Evolutionary conservation across 257 asterid species (phyloP).

Genomic region (Solanum etuberosum): DNA sequence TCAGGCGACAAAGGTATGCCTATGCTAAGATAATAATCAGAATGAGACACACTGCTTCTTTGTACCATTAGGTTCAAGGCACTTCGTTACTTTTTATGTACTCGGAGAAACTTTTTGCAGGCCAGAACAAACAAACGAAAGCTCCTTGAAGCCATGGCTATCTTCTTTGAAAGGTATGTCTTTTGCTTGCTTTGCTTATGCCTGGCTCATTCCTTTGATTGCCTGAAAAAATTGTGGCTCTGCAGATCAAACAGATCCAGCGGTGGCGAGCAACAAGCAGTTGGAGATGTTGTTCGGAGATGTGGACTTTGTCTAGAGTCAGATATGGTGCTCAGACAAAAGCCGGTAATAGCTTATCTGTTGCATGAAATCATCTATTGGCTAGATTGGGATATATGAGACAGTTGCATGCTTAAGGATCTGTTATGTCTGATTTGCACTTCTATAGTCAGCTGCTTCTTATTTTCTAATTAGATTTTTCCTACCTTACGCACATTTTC

Average conservation of each 20-base stretch:
- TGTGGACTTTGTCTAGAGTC: constrained; percentile 72
- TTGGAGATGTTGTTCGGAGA: constrained; percentile 63
- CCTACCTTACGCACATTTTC: neutral
- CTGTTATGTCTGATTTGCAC: neutral
- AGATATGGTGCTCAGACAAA: constrained; percentile 81
- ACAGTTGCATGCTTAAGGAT: neutral
- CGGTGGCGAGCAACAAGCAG: constrained; percentile 40
- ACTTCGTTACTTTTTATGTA: neutral
- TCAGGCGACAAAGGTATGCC: neutral
- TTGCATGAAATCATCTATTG: neutral
- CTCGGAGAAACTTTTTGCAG: constrained; percentile 25
- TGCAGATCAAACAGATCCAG: constrained; percentile 71
- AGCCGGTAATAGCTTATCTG: constrained; percentile 46
- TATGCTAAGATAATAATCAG: neutral
- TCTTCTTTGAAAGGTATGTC: constrained; percentile 78
- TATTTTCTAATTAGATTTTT: neutral
- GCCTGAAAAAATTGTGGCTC: constrained; percentile 12
- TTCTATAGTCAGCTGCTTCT: neutral
- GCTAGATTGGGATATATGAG: neutral
- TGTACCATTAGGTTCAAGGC: neutral
- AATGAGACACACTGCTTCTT: neutral
- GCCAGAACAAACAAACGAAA: constrained; percentile 73
- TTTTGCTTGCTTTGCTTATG: neutral
- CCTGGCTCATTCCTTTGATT: neutral
- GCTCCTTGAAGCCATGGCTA: constrained; percentile 82